Evolutionary conservation across 257 asterid species (phyloP), one percentile per base, ranked within the genome.

Genomic region (Ligustrum vulgare): DNA sequence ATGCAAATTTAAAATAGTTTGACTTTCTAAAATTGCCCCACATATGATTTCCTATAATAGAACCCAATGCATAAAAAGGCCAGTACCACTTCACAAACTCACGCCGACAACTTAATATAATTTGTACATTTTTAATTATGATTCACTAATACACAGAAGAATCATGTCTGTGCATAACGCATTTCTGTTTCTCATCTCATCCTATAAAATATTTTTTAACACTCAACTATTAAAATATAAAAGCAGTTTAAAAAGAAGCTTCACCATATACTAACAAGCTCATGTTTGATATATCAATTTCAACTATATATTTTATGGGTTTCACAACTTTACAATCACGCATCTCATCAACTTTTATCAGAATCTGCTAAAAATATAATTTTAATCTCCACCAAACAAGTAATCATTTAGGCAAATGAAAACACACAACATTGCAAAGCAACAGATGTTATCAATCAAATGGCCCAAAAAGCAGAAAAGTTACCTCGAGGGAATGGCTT

Each of bases 401-500:
- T n/a, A n/a, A 28, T 28, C 31, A 28, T 28, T 28, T 28, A 28
- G 31, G 31, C 31, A 28, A 28, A 47, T 12, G n/a, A 5, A n/a
- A 16, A 13, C n/a, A 51, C 62, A 51, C 25, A n/a, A 1, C 23
- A 20, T 51, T 6, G 23, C 8, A 51, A 51, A n/a, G 3, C 62
- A 51, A 51, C 18, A 3, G 62, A n/a, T 6, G 22, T 51, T 6
- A 51, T 28, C 25, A 51, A 51, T 16, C 20, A n/a, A 51, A 51
- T 16, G 62, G 18, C 62, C 20, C 62, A 51, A 69, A n/a, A 28
- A 20, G 72, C 20, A 2, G 18, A 65, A 49, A 12, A 43, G 16
- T 41, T 39, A 91, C 99, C 96, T 87, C 91, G 3, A 92, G 77
- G 16, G 98, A 87, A 79, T 94, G 99, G 73, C 98, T 86, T 77